Base-by-base conservation (phyloP, 75 land plant genomes). In the Sequoia sempervirens region DNA sequence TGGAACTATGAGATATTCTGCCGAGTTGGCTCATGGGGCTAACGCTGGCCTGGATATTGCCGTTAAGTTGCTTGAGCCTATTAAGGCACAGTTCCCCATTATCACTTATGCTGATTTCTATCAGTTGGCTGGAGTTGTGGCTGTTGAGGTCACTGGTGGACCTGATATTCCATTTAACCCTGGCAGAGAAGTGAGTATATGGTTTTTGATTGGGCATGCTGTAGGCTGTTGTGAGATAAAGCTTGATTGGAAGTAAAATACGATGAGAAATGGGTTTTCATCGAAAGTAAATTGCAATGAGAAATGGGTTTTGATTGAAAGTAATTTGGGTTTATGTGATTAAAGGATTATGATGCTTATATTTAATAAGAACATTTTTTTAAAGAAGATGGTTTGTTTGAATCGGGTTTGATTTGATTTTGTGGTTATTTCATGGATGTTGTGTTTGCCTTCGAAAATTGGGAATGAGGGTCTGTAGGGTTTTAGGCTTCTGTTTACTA, bases 71-170 rank as follows among this genome's bases (percentile, higher is more conserved):
- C 45, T 97, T 83, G 96, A 96, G 88, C 93, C 93, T 2, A 90
- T 97, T 88, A 97, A 92, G 90, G 87, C 90, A 73, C 92, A 97
- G 86, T 93, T 94, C 85, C 96, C 98, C 30, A 89, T 88, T 46
- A 37, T 97, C 37, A 89, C 94, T 14, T 92, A 94, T 82, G 99
- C 93, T 13, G 99, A 97, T 72, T 89, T 97, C 78, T 93, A 92
- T 80, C 93, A 97, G 99, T 85, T 97, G 80, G 99, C 98, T 76
- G 99, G 99, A 41, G 96, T 97, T 41, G 99, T 97, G 30, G 99
- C 98, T 75, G 98, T 97, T 78, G 99, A 97, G 84, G 91, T 97
- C 36, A 97, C 96, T 34, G 99, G 99, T 79, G 99, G 99, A 32
- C 99, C 99, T 34, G 94, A 95, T 8, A 81, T 97, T 75, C 93